Base-by-base conservation (phyloP, 306 rosid genomes). In the Boehmeria nivea region DNA sequence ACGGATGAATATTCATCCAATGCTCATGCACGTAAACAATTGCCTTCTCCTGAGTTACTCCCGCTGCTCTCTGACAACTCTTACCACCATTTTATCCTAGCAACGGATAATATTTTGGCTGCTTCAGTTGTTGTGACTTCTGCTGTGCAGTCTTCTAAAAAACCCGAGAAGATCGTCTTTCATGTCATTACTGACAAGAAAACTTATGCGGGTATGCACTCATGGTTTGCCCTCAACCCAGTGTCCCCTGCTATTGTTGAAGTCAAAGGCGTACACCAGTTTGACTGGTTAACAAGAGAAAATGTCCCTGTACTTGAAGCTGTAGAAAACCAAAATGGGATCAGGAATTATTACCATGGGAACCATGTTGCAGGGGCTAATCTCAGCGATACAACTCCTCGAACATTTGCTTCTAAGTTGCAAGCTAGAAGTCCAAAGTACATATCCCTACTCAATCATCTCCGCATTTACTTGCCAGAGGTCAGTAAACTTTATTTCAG, bases 301-400 rank as follows among this genome's bases (percentile, higher is more conserved):
- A 93, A 93, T 61, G 88, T 93, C 70, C 99, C 99, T 12, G 96
- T 93, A 27, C 95, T 93, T 69, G 99, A 93, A 79, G 99, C 99
- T 15, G 84, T 93, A 71, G 95, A 87, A 73, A 85, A 80, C 67
- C 96, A 93, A 38, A 79, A 83, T 65, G 96, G 82, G 61, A 87
- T 93, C 65, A 73, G 88, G 68, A 73, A 71, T 69, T 93, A 93
- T 83, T 93, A 93, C 77, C 99, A 93, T 64, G 99, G 99, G 55
- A 93, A 85, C 73, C 89, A 85, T 75, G 17, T 77, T 62, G 59
- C 73, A 0, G 86, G 82, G 68, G 72, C 88, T 36, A 85, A 85
- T 83, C 88, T 83, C 51, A 83, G 75, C 69, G 81, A 78, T 72
- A 85, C 76, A 56, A 76, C 76, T 65, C 95, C 94, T 12, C 80